Evolutionary conservation across 2,329 filamentous ascomycete species (phyloP), one percentile per base, ranked within the genome.

Genomic region (Chaetomiaceae sp.): DNA sequence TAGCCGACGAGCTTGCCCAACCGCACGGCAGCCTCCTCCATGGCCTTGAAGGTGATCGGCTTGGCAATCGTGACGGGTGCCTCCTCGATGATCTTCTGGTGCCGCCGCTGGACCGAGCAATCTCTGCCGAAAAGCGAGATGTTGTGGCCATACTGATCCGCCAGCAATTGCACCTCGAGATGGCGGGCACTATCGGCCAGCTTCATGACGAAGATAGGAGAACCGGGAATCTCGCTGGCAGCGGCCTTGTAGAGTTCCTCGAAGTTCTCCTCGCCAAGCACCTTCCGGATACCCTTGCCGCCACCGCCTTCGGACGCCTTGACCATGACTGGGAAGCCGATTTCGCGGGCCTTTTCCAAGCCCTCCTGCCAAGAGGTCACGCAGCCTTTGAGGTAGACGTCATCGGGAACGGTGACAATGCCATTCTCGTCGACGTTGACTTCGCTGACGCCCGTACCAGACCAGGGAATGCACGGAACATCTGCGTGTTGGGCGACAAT

Each of bases 151-250:
- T 98, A 98, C 76, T 98, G 89, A 74, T 98, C 94, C 55, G 93
- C 94, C 44, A 98, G 77, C 56, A 98, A 75, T 72, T 98, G 93
- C 48, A 98, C 94, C 70, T 98, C 93, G 71, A 98, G 75, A 78
- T 98, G 93, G 58, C 93, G 79, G 33, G 93, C 93, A 65, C 95
- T 95, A 58, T 91, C 93, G 40, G 93, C 93, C 54, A 98, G 76
- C 81, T 98, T 96, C 93, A 98, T 98, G 73, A 98, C 95, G 78
- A 98, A 98, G 70, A 98, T 98, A 58, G 94, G 93, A 24, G 93
- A 98, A 38, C 94, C 94, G 10, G 93, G 94, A 57, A 98, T 97
- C 69, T 98, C 94, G 67, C 85, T 95, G 5, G 93, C 90, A 18
- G 94, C 93, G 37, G 91, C 93, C 69, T 94, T 93, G 78, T 97